Base-by-base conservation (phyloP, 208 protist species). In the Acanthamoeba triangularis region DNA sequence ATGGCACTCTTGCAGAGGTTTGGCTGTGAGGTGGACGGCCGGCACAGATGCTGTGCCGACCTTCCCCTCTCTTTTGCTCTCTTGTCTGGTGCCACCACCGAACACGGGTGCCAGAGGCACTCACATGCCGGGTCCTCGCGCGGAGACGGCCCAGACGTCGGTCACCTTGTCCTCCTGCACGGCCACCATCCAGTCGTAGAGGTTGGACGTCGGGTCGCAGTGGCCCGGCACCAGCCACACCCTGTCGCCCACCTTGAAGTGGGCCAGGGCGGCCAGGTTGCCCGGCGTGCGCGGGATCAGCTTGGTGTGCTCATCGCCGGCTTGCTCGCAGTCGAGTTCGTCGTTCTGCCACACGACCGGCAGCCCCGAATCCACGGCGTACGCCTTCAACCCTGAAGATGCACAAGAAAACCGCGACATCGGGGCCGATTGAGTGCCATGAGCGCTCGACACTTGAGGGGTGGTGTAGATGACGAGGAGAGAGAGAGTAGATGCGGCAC, bases 241-340 rank as follows among this genome's bases (percentile, higher is more conserved):
- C 65, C 65, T 74, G 33, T 74, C 65, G 65, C 65, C 65, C 13
- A 30, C 23, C 33, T 74, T 74, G 65, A 74, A 74, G n/a, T 30
- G 25, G 10, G 65, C 25, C 2, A 74, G 23, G 13, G 33, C 65
- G 65, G 65, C 65, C 65, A 74, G 65, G 33, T 74, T 37, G 65
- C 65, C 65, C 33, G 25, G 18, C 65, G 13, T 20, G 33, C 65
- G 65, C n/a, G 65, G 65, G n/a, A 74, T 37, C 65, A 74, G 65
- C 65, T 74, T 74, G 65, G 65, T 74, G 65, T 74, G 65, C 65
- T 74, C 65, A 30, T 74, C 65, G n/a, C 65, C 65, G 33, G 65
- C 65, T 41, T 37, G 33, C 33, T 41, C 65, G 65, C 65, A 74
- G 3, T 74, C 65, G n/a, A 74, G 65, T 13, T 74, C 65, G 28